Evolutionary conservation across 2,329 filamentous ascomycete genomes (phyloP).

Genomic region (Fusarium coicis): DNA sequence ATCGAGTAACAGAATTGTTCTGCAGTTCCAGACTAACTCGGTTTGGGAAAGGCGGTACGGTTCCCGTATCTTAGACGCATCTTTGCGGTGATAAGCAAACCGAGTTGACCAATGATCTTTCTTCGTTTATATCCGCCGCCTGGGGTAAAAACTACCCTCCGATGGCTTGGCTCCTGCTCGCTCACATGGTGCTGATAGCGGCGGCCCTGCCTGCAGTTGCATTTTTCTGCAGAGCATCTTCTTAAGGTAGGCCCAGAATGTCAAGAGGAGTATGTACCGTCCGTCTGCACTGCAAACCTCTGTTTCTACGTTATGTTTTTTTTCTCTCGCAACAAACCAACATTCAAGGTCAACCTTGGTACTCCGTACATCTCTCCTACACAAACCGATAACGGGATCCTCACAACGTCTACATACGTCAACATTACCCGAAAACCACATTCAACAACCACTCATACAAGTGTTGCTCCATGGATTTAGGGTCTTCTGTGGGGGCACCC

Average conservation of each 20-base stretch:
- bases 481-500: conserved; percentile 29
- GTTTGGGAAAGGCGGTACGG: conserved; percentile 9
- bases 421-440: conserved; percentile 1
- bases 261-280: neutral
- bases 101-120: conserved; percentile 24
- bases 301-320: neutral
- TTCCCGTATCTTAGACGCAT: conserved; percentile 35
- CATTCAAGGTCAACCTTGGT: neutral
- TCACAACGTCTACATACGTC: conserved; percentile 2
- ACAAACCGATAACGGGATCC: neutral
- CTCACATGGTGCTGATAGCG: conserved; percentile 28
- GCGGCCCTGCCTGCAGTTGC: neutral
- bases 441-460: conserved; percentile 7
- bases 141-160: conserved; percentile 41
- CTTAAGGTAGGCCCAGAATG: conserved; percentile 9
- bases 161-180: conserved; percentile 22
- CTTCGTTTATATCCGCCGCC: conserved; percentile 24
- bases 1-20: conserved; percentile 54
- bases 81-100: conserved; percentile 32
- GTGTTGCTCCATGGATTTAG: conserved; percentile 19
- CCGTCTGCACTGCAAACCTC: neutral
- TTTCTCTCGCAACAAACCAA: neutral
- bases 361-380: neutral
- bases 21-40: conserved; percentile 26
- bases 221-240: conserved; percentile 20